Evolutionary conservation across 352 stramenopile genomes (phyloP), one percentile per base, ranked within the genome.

Genomic region (Globisporangium sylvaticum): DNA sequence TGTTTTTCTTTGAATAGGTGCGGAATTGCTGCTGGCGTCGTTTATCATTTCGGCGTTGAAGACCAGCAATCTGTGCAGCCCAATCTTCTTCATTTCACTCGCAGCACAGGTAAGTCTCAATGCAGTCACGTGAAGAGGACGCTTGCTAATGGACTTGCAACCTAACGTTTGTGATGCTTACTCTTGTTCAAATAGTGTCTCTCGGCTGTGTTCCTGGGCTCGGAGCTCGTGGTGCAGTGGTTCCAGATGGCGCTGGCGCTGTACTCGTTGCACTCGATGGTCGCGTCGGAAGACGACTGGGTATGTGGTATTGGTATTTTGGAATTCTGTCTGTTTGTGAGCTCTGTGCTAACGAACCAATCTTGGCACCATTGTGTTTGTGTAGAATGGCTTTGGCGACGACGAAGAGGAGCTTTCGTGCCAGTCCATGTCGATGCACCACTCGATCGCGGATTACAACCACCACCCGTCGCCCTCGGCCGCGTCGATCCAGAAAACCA

Each of bases 1-100:
- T 67, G 12, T 56, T 44, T 8, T 48, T 46, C 60, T 8, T 42
- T 69, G 4, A 67, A 4, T 65, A 89, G 86, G 88, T 37, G 84
- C 88, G n/a, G 88, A 96, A 58, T 69, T 94, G 31, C 70, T 96
- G 58, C 71, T 96, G 12, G 81, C 84, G 0, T 93, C 88, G 24
- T 96, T 95, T 60, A 96, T 96, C 66, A 72, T 96, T 32, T 93
- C 87, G 27, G 88, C 88, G 8, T 52, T 96, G 58, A 96, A 95
- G 75, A 96, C 87, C 5, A 90, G 83, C 73, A 95, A 91, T 58
- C 64, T 95, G 37, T 92, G 78, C 71, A 95, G 81, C 39, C 83
- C 87, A 0, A 83, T 95, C 10, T 96, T 96, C 69, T 87, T 96
- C 46, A 62, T 94, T 15, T 96, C 88, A 4, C 66, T 96, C 27